A percentile compares a stretch with the other conserved stretches of the same genome.
Conservation (phyloP, 1,139 yeast species). For the Dujonia santamariae region DNA sequence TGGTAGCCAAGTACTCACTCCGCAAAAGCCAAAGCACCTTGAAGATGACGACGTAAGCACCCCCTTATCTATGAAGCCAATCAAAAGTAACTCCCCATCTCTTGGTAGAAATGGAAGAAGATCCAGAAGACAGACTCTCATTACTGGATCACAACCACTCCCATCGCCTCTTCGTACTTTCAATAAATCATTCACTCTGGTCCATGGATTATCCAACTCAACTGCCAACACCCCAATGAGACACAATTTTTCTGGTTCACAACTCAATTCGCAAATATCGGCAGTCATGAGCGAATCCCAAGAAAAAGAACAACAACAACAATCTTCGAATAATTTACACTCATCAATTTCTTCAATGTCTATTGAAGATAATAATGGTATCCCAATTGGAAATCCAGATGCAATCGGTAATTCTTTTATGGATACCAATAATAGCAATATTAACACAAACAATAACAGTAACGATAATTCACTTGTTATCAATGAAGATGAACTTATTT, state of each 20-base stretch:
- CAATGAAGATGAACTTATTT: conserved; percentile 45
- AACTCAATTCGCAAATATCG: conserved; percentile 1
- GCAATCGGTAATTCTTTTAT: conserved; percentile 13
- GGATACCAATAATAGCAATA: conserved; percentile 12
- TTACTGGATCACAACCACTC: conserved; percentile 84
- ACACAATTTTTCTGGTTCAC: conserved; percentile 17
- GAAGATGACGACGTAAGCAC: conserved; percentile 6
- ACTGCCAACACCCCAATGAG: conserved; percentile 42
- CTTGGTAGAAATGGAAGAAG: conserved; percentile 50
- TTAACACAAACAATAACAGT: conserved; percentile 1
- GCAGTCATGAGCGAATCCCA: too few species aligned
- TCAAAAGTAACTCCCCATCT: conserved; percentile 29
- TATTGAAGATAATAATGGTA: not conserved
- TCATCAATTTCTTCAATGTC: conserved; percentile 44
- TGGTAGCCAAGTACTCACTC: conserved; percentile 2
- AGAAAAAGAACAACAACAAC: conserved; percentile 1
- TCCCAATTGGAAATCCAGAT: too few species aligned
- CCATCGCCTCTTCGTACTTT: conserved; percentile 69
- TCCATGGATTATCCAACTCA: conserved; percentile 37
- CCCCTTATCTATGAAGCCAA: conserved; percentile 9
- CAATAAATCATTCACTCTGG: conserved; percentile 36
- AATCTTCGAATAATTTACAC: conserved; percentile 22
- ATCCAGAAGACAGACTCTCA: conserved; percentile 69
- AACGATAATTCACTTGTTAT: conserved; percentile 6
- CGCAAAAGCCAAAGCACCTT: conserved; percentile 1